Evolutionary conservation across 2,329 filamentous ascomycete species (phyloP), one percentile per base, ranked within the genome.

Genomic region (Talaromyces verruculosus): DNA sequence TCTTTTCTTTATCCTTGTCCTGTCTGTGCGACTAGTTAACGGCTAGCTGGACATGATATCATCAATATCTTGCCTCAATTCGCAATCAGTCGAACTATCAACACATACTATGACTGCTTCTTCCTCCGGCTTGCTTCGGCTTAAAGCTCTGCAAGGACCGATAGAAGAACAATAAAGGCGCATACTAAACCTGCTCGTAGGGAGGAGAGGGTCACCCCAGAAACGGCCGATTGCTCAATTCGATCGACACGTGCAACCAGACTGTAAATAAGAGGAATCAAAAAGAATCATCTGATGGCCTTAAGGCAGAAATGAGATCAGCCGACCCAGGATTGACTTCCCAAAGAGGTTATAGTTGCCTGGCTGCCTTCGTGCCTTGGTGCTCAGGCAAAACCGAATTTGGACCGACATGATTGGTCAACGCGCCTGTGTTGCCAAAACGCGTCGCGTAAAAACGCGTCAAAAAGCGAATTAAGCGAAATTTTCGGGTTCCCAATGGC

Each of bases 361-460:
- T 65, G 55, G 41, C 4, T 55, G 61, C 60, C 53, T 64, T 55
- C n/a, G 55, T 64, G 65, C 65, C 65, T 67, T 19, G 53, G 51
- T 43, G 35, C 22, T 66, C 64, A 66, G 64, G 64, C 64, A 41
- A 30, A n/a, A 7, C 10, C 8, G 6, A 33, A 19, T 15, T 35
- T 30, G 28, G 41, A 11, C 19, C 15, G 17, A 60, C 43, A 0
- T 55, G 37, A 47, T 64, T 58, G 65, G 61, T 19, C 45, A 17
- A 60, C 61, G 37, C 61, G 65, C 57, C 30, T 25, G 37, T 11
- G 28, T 41, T 28, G 7, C 13, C 35, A 33, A 22, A 6, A 57
- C 53, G 55, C 65, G 61, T 67, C 61, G 61, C 60, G 61, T 45
- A 37, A 37, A 62, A 57, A 53, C 57, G 64, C 43, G 55, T 35